These are phyloP conservation scores for Hyaloperonospora brassicae DNA, from an alignment of 352 stramenopile genomes.

Conservation along the genomic window DNA sequence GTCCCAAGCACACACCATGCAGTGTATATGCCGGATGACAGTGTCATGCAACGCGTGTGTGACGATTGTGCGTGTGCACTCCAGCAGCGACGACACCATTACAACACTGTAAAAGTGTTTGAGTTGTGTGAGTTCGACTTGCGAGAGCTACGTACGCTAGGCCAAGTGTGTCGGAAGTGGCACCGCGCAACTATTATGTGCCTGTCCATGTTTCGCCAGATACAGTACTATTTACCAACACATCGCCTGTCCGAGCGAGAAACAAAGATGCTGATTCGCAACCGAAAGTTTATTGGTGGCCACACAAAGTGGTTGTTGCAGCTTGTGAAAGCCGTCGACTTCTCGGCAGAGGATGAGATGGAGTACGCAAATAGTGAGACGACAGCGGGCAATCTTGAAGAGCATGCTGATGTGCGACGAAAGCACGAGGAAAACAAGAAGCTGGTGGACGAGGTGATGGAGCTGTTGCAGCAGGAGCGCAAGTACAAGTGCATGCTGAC, in stretches of 20 bases:
- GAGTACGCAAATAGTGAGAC: constrained; percentile 20
- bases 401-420: constrained; percentile 5
- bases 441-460: constrained; percentile 54
- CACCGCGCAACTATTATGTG: constrained; percentile 83
- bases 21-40: constrained; percentile 51
- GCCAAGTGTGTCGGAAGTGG: constrained; percentile 81
- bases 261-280: constrained; percentile 70
- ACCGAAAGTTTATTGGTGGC: constrained; percentile 62
- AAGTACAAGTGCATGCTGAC: constrained; percentile 81
- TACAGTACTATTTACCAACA: constrained; percentile 80
- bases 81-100: constrained; percentile 76
- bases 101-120: constrained; percentile 82
- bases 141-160: constrained; percentile 59
- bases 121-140: constrained; percentile 77
- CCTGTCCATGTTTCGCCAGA: constrained; percentile 83
- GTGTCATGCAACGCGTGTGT: constrained; percentile 72
- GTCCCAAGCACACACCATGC: constrained; percentile 34
- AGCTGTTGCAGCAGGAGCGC: constrained; percentile 53
- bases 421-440: constrained; percentile 23
- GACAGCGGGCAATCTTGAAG: constrained; percentile 20
- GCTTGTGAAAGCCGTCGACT: constrained; percentile 78
- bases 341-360: constrained; percentile 44
- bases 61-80: constrained; percentile 74
- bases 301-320: constrained; percentile 84
- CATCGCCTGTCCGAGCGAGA: constrained; percentile 66